Evolutionary conservation across 2,329 filamentous ascomycete genomes (phyloP), one percentile per base, ranked within the genome.

Genomic region (Penicillium griseofulvum): DNA sequence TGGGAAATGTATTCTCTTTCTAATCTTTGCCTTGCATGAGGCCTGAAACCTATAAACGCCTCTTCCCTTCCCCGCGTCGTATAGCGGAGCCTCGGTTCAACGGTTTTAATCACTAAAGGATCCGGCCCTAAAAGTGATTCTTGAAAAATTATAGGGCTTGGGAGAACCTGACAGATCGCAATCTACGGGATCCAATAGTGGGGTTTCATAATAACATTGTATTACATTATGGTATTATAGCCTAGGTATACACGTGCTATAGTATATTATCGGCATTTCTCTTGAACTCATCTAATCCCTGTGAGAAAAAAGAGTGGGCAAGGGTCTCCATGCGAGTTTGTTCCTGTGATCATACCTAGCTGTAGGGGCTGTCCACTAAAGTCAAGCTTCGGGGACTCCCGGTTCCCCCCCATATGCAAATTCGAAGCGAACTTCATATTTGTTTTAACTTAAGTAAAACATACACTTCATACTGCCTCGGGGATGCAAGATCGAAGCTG

Each of bases 11-110:
- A 11, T 29, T 29, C 28, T 29, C 11, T 29, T 3, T 10, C 28
- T 2, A 11, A 29, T 33, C 17, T 22, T 10, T 48, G 17, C 52
- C 52, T 51, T 51, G 47, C 52, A 19, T 51, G 28, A 51, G 11
- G 31, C 24, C 33, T 50, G 52, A 54, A 36, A 51, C 47, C 33
- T 42, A 52, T 16, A 26, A 48, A 52, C 47, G 52, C 52, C 52
- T 51, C 33, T 50, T 39, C 19, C 52, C 39, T 49, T 49, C 52
- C 41, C 49, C 48, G 39, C 41, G 43, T 16, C 41, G 43, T 16
- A 49, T 19, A 54, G 52, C 52, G 52, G 52, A 54, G 52, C 52
- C 52, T 51, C 52, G 52, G 52, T 49, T 19, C 43, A 58, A 60
- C 52, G 58, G 55, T 52, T 58, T 59, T 29, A 29, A 29, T 41